These are phyloP conservation scores for Heterobasidion annosum DNA, from an alignment of 1,284 basidiomycete genomes.

Conservation along the genomic window DNA sequence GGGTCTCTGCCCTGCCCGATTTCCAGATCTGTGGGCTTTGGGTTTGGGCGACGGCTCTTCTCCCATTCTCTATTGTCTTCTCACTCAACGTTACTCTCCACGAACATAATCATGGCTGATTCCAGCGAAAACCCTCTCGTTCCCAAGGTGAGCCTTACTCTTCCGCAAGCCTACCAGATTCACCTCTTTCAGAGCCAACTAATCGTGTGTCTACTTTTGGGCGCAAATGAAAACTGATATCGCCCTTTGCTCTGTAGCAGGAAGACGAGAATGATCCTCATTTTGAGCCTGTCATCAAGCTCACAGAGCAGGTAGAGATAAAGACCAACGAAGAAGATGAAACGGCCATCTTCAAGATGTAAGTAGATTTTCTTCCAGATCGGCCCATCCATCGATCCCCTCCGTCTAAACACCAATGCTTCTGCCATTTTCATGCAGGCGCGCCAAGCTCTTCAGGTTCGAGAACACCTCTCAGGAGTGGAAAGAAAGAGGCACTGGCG, in stretches of 20 bases:
- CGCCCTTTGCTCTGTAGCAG: constrained; percentile 21
- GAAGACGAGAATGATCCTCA: constrained; percentile 87
- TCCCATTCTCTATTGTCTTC: constrained; percentile 22
- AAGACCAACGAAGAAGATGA: constrained; percentile 98
- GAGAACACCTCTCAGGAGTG: constrained; percentile 77
- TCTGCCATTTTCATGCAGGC: constrained; percentile 42
- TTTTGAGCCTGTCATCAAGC: constrained; percentile 95
- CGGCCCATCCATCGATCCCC: neutral
- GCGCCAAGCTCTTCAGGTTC: constrained; percentile 98
- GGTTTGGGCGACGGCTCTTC: constrained; percentile 12
- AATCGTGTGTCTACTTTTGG: neutral
- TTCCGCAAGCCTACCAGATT: neutral
- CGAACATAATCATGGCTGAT: constrained; percentile 45
- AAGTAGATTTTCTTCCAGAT: constrained; percentile 28
- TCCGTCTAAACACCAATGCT: too few species aligned
- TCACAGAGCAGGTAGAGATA: constrained; percentile 92
- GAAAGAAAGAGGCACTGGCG: constrained; percentile 96
- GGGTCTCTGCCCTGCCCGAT: constrained; percentile 10
- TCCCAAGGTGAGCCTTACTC: constrained; percentile 46
- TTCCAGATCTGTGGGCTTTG: neutral
- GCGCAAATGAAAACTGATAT: constrained; percentile 8
- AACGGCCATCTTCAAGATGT: constrained; percentile 95
- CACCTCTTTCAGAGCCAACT: neutral
- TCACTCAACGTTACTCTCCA: constrained; percentile 13
- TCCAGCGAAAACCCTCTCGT: constrained; percentile 49